A percentile compares a stretch with the other conserved stretches of the same genome.
phyloP scores from a whole-genome alignment of 2,329 filamentous ascomycete species.

The Didymella sp. region DNA sequence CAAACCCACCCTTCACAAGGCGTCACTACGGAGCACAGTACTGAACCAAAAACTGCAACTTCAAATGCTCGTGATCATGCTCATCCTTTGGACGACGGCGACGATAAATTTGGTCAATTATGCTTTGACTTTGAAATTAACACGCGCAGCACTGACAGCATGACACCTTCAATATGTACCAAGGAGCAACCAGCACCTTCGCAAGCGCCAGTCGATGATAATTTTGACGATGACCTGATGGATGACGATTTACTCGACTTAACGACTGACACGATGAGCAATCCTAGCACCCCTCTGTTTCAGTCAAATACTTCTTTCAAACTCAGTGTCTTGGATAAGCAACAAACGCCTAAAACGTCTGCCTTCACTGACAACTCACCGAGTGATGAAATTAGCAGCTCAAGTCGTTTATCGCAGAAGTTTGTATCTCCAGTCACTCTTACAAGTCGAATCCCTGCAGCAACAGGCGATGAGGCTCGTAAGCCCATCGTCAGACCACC shows the following conservation, averaged over 20 bases:
- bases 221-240: slow-evolving; percentile 33
- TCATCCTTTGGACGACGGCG: background rate
- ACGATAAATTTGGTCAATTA: slow-evolving; percentile 6
- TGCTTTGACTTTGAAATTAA: slow-evolving; percentile 12
- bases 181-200: background rate
- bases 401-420: slow-evolving; percentile 8
- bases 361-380: background rate
- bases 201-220: background rate
- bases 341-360: background rate
- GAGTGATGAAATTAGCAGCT: background rate
- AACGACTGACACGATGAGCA: slow-evolving; percentile 7
- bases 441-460: slow-evolving; percentile 24
- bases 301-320: slow-evolving; percentile 9
- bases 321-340: background rate
- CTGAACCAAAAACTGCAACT: background rate
- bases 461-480: slow-evolving; percentile 16
- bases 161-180: background rate
- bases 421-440: slow-evolving; percentile 37
- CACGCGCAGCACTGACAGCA: background rate
- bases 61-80: too few relatives aligned
- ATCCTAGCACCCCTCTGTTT: background rate
- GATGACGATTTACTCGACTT: slow-evolving; percentile 36
- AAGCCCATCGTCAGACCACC: slow-evolving; percentile 59
- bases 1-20: background rate
- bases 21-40: background rate